phyloP scores from a whole-genome alignment of 108 stramenopile genomes.

The Epipyxis sp. region DNA sequence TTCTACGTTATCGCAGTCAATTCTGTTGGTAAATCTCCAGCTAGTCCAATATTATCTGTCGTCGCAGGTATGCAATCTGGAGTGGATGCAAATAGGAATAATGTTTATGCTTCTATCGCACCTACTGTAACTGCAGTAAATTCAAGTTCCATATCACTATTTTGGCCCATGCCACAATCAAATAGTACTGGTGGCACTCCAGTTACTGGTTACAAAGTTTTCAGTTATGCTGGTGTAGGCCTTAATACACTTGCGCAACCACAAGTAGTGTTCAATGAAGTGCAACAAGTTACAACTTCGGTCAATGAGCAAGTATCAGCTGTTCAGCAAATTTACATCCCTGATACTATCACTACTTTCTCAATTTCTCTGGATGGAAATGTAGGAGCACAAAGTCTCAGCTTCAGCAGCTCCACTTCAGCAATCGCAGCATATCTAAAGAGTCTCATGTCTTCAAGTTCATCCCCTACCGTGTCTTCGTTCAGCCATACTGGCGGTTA shows the following conservation, averaged over 20 bases:
- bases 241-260: slow-evolving; percentile 62
- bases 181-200: slow-evolving; percentile 61
- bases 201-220: slow-evolving; percentile 71
- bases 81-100: slow-evolving; percentile 40
- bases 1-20: slow-evolving; percentile 72
- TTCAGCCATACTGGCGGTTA: not conserved
- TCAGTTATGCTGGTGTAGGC: slow-evolving; percentile 59
- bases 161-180: slow-evolving; percentile 59
- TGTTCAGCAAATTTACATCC: slow-evolving; percentile 39
- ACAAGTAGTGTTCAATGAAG: slow-evolving; percentile 65
- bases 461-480: not conserved
- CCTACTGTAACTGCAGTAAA: slow-evolving; percentile 59
- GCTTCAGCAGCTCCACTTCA: slow-evolving; percentile 42
- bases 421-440: slow-evolving; percentile 55
- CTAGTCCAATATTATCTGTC: slow-evolving; percentile 61
- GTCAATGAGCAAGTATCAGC: slow-evolving; percentile 37
- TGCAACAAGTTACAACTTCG: slow-evolving; percentile 59
- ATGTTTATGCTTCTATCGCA: slow-evolving; percentile 34
- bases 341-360: slow-evolving; percentile 1
- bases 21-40: slow-evolving; percentile 57
- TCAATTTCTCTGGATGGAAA: slow-evolving; percentile 11
- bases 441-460: slow-evolving; percentile 44
- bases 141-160: slow-evolving; percentile 54
- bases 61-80: slow-evolving; percentile 63
- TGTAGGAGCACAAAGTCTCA: slow-evolving; percentile 41